Conservation (phyloP, 805 yeast species). For the Grigorovia jiainica region DNA sequence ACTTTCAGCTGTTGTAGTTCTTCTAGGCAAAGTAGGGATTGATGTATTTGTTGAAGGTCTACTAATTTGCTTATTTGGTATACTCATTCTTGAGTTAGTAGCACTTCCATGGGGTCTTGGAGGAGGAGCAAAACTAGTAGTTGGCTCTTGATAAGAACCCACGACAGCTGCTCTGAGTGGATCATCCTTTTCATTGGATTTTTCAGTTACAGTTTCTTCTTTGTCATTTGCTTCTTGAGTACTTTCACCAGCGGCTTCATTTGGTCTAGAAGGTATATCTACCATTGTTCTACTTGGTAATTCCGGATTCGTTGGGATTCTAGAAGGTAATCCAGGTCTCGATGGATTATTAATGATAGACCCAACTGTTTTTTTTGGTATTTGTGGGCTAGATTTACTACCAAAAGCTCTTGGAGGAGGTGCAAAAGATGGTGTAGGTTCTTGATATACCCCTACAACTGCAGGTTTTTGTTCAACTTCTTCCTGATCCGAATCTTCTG, state of each 20-base stretch:
- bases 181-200: background rate
- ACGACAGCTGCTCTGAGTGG: constrained; percentile 15
- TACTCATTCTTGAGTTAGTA: no score
- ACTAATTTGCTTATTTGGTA: no score
- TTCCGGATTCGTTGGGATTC: background rate
- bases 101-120: constrained; percentile 26
- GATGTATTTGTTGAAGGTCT: background rate
- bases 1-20: no score
- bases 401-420: constrained; percentile 32
- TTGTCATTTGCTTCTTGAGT: constrained; percentile 19
- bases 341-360: background rate
- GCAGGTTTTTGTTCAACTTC: constrained; percentile 4
- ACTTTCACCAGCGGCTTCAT: constrained; percentile 5
- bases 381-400: background rate
- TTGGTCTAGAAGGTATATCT: background rate
- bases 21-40: background rate
- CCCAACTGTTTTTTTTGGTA: background rate
- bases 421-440: constrained; percentile 26
- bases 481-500: background rate
- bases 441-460: constrained; percentile 25
- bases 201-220: background rate
- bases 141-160: constrained; percentile 19
- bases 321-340: background rate
- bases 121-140: constrained; percentile 34
- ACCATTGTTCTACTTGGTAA: background rate